A percentile compares a stretch with the other conserved stretches of the same genome.
phyloP scores from a whole-genome alignment of 768 basidiomycete genomes.

The Clathrus columnatus region DNA sequence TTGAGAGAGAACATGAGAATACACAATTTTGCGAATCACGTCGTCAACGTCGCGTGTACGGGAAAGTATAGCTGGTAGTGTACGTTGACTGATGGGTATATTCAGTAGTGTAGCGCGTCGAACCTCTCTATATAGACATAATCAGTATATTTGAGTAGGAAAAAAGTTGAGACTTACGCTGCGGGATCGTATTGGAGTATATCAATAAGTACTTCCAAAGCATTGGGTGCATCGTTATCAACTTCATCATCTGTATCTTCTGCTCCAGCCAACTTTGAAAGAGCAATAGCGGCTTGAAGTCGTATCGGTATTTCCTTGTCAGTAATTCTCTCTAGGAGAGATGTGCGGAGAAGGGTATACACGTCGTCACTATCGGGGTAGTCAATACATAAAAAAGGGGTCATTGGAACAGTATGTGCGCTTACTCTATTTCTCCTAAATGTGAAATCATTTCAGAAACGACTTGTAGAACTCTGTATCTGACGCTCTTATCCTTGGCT shows the following conservation, averaged over 20 bases:
- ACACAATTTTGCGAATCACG: slow-evolving; percentile 65
- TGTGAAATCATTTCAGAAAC: slow-evolving; percentile 72
- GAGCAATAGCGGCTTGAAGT: slow-evolving; percentile 68
- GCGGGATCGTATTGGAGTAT: slow-evolving; percentile 64
- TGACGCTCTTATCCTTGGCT: slow-evolving; percentile 81
- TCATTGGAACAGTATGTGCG: slow-evolving; percentile 9
- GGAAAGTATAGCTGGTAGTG: slow-evolving; percentile 58
- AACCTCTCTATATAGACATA: slow-evolving; percentile 84
- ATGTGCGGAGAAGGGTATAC: slow-evolving; percentile 50
- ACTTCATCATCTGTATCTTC: slow-evolving; percentile 50
- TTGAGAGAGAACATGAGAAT: slow-evolving; percentile 45
- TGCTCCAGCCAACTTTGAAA: slow-evolving; percentile 65
- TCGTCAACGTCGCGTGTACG: slow-evolving; percentile 77
- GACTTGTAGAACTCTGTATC: slow-evolving; percentile 72
- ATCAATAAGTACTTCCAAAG: slow-evolving; percentile 56
- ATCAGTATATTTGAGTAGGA: background rate
- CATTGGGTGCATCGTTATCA: slow-evolving; percentile 39
- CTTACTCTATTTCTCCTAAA: slow-evolving; percentile 82
- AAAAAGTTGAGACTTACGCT: slow-evolving; percentile 41
- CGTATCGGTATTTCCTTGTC: slow-evolving; percentile 78
- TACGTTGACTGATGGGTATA: slow-evolving; percentile 46
- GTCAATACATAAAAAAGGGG: background rate
- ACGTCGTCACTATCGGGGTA: slow-evolving; percentile 55
- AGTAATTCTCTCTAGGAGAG: slow-evolving; percentile 59
- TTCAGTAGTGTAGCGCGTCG: slow-evolving; percentile 72